Percentiles rank a stretch among this genome's conserved stretches.
These are phyloP conservation scores for Pinus tabuliformis DNA, from an alignment of 75 land plant genomes.

Conservation along the genomic window DNA sequence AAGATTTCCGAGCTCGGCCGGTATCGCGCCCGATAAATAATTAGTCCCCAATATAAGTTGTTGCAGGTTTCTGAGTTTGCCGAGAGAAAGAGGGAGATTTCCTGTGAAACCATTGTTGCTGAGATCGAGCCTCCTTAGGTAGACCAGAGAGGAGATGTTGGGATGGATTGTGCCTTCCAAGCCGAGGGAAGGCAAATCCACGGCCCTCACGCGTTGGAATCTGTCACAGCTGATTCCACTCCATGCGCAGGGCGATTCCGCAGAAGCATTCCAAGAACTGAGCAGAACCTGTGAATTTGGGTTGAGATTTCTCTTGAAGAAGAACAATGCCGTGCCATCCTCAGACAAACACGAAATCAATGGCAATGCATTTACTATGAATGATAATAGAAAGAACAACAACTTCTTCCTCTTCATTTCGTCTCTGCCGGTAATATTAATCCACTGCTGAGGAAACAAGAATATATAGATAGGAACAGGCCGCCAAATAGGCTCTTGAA, in stretches of 20 bases:
- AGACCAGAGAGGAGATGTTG: constrained; percentile 27
- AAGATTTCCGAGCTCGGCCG: constrained; percentile 27
- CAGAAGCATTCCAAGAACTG: neutral
- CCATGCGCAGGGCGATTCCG: constrained; percentile 35
- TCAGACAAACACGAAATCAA: neutral
- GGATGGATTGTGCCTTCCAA: constrained; percentile 57
- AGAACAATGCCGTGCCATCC: neutral
- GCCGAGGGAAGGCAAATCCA: constrained; percentile 38
- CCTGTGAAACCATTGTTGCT: constrained; percentile 69
- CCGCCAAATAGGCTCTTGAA: too few species aligned
- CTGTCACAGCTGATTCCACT: constrained; percentile 35
- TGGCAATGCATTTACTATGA: neutral
- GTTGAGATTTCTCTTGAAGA: constrained; percentile 3
- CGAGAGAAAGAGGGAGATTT: constrained; percentile 61
- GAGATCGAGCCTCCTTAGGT: constrained; percentile 62
- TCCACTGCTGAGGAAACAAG: too few species aligned
- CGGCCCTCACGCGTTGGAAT: constrained; percentile 14
- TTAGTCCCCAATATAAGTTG: constrained; percentile 65
- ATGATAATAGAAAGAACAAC: too few species aligned
- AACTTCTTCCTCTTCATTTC: too few species aligned
- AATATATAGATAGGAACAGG: too few species aligned
- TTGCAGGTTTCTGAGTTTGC: constrained; percentile 48
- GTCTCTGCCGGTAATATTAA: too few species aligned
- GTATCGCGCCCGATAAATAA: constrained; percentile 65
- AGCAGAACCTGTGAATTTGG: neutral